phyloP scores from a whole-genome alignment of 2,329 filamentous ascomycete species.

The Exophiala alcalophila region DNA sequence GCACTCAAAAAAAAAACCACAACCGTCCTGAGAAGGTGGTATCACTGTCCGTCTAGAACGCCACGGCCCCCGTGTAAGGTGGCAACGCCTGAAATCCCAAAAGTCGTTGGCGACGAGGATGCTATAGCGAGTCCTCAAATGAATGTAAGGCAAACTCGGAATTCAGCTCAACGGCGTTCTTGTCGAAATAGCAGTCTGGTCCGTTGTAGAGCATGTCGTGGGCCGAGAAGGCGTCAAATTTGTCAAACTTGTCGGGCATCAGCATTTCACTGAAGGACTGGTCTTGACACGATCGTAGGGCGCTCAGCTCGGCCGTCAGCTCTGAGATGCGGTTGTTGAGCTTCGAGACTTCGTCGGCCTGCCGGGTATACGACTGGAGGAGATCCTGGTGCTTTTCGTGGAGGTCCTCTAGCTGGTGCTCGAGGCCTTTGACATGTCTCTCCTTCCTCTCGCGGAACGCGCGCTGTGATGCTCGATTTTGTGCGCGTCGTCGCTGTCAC shows the following conservation, averaged over 20 bases:
- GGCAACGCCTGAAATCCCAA: slow-evolving; percentile 1
- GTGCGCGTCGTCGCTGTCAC: slow-evolving; percentile 83
- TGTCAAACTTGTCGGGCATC: slow-evolving; percentile 32
- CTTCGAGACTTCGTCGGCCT: slow-evolving; percentile 33
- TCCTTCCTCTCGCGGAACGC: slow-evolving; percentile 95
- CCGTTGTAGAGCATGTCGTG: slow-evolving; percentile 28
- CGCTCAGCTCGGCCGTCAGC: slow-evolving; percentile 31
- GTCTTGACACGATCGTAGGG: slow-evolving; percentile 26
- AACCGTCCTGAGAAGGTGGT: slow-evolving; percentile 7
- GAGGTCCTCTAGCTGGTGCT: slow-evolving; percentile 70
- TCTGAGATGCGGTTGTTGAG: slow-evolving; percentile 32
- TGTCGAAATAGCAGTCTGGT: slow-evolving; percentile 31
- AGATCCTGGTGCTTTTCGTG: slow-evolving; percentile 35
- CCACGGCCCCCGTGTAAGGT: slow-evolving; percentile 5
- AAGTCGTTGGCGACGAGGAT: neutral
- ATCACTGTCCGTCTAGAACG: slow-evolving; percentile 14
- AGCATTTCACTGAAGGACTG: slow-evolving; percentile 30
- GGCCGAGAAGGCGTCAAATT: slow-evolving; percentile 32
- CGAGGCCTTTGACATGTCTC: slow-evolving; percentile 80
- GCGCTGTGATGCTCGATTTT: slow-evolving; percentile 87
- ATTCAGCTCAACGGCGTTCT: slow-evolving; percentile 29
- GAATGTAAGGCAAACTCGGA: slow-evolving; percentile 28
- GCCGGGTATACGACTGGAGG: slow-evolving; percentile 34
- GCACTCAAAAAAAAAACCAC: slow-evolving; percentile 11
- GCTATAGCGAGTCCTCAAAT: slow-evolving; percentile 28